Conservation (phyloP, 164 flowering plant species). For the Stephania cephalantha region DNA sequence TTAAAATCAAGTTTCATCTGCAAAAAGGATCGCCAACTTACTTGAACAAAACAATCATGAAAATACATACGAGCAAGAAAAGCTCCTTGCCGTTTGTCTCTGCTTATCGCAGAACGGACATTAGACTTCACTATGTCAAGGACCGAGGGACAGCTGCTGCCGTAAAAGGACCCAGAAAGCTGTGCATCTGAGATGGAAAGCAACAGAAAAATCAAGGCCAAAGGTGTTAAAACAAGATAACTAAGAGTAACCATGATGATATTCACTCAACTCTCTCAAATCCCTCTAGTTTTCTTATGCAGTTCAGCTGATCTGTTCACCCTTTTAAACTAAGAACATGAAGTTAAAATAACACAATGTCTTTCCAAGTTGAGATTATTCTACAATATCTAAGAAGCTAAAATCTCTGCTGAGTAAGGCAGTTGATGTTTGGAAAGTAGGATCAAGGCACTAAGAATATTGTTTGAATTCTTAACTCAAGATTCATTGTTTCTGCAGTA, state of each 20-base stretch:
- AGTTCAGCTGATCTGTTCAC: background rate
- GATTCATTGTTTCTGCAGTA: background rate
- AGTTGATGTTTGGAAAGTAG: background rate
- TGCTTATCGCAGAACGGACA: slow-evolving; percentile 27
- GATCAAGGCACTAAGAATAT: background rate
- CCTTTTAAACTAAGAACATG: background rate
- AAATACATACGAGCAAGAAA: slow-evolving; percentile 41
- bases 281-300: background rate
- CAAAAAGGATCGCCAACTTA: slow-evolving; percentile 4
- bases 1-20: background rate
- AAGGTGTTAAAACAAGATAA: background rate
- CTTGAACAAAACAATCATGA: slow-evolving; percentile 53
- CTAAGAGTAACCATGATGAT: slow-evolving; percentile 14
- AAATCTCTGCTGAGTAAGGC: background rate
- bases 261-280: too few species aligned
- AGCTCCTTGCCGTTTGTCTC: slow-evolving; percentile 42
- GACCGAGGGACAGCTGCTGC: slow-evolving; percentile 29
- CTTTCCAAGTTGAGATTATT: slow-evolving; percentile 1
- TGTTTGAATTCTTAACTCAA: background rate
- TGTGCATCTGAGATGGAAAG: slow-evolving; percentile 15
- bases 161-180: slow-evolving; percentile 22
- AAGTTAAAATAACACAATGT: background rate
- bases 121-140: slow-evolving; percentile 16
- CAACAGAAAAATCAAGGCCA: slow-evolving; percentile 7
- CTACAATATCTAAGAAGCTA: background rate